Evolutionary conservation across 1,139 yeast species (phyloP), one percentile per base, ranked within the genome.

Genomic region (Saccharomyces uvarum): DNA sequence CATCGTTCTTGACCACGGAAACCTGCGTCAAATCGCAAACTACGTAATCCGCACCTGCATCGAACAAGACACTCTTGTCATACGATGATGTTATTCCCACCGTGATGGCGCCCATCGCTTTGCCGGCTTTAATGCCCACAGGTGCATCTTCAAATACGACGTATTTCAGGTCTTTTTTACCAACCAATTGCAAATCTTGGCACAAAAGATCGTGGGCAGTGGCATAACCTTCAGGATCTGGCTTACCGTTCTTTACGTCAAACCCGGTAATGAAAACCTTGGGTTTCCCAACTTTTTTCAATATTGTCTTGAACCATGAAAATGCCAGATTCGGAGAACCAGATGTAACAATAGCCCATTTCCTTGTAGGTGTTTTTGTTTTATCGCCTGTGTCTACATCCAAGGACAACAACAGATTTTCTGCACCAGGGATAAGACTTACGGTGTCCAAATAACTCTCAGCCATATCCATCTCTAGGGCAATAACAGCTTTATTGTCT

Each of bases 81-180:
- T 83, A 84, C 49, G 89, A 81, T 51, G 90, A 82, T 60, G 89
- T 83, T 70, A 86, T 83, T 59, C 90, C 93, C 58, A 86, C 81
- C 57, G 84, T 82, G 66, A 77, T 74, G 61, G 91, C 89, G 59
- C 90, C 91, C 48, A 89, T 87, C 56, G 78, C 84, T 69, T 83
- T 82, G 64, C 93, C 93, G 46, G 93, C 91, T 61, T 77, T 71
- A 62, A 86, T 82, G 63, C 93, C 93, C 49, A 88, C 89, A 48
- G 90, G 90, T 50, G 91, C 90, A 69, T 86, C 93, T 74, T 86
- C 93, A 67, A 86, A 86, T n/a, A 86, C 91, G 32, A 85, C 83
- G 61, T 77, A 77, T 61, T 74, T 71, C 56, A 66, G 57, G 4
- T 64, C 60, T 26, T 61, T 58, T 51, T 66, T 63, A 56, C 75